phyloP scores from a whole-genome alignment of 176 grass and related monocot genomes.

The Musa acuminata region DNA sequence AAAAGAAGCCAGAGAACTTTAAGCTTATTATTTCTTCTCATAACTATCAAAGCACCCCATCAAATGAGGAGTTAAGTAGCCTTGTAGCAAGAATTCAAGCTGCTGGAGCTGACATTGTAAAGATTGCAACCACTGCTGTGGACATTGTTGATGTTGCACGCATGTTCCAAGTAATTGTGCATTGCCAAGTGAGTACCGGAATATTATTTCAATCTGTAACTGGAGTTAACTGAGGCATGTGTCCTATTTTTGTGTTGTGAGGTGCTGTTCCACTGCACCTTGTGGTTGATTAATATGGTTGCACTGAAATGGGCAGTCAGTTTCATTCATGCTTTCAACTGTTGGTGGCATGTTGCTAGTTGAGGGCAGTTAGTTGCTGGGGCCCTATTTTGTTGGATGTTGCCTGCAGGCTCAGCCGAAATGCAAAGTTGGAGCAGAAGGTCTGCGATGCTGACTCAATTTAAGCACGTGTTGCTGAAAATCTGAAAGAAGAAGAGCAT shows the following conservation, averaged over 20 bases:
- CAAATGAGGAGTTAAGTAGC: conserved; percentile 48
- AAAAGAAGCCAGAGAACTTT: conserved; percentile 72
- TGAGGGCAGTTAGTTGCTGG: neutral
- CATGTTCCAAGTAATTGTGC: conserved; percentile 76
- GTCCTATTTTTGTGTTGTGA: neutral
- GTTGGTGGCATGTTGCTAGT: neutral
- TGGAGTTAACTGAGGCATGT: neutral
- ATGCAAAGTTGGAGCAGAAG: neutral
- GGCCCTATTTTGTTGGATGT: neutral
- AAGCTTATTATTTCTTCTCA: conserved; percentile 92
- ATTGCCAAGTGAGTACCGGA: conserved; percentile 51
- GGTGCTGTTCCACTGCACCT: neutral
- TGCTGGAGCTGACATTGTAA: conserved; percentile 89
- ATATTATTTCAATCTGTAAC: neutral
- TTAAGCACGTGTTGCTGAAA: neutral
- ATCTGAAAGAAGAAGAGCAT: neutral
- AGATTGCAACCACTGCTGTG: conserved; percentile 78
- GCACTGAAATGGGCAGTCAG: neutral
- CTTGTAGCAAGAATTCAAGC: conserved; percentile 62
- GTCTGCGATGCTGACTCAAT: neutral
- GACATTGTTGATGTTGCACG: conserved; percentile 76
- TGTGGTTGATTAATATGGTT: neutral
- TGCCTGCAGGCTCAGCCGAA: neutral
- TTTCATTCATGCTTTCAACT: neutral
- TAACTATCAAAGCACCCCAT: conserved; percentile 82